Percentiles rank a stretch among this genome's conserved stretches.
Conservation (phyloP, 208 protist species). For the Wallacemonas sp. region DNA sequence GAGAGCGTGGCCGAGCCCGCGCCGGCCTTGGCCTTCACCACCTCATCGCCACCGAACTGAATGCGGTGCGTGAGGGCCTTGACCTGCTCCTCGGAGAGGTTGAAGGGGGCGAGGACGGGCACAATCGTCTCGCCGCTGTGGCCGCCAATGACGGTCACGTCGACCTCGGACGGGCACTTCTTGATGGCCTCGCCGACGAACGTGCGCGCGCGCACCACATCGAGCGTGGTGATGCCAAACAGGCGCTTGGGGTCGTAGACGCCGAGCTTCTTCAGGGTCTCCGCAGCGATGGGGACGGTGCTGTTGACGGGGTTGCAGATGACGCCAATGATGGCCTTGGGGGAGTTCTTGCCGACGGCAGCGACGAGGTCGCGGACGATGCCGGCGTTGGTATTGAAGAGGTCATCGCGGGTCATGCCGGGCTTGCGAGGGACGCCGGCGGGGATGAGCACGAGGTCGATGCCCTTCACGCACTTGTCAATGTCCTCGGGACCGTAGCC, state of each 20-base stretch:
- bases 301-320: slow-evolving; percentile 98
- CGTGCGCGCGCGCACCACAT: slow-evolving; percentile 90
- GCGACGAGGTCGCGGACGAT: slow-evolving; percentile 92
- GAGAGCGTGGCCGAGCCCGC: slow-evolving; percentile 96
- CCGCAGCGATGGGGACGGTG: slow-evolving; percentile 94
- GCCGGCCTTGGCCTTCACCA: slow-evolving; percentile 96
- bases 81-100: slow-evolving; percentile 40
- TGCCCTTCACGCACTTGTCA: slow-evolving; percentile 65
- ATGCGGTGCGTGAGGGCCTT: slow-evolving; percentile 73
- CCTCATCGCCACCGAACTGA: slow-evolving; percentile 95
- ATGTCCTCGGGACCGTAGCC: slow-evolving; percentile 74
- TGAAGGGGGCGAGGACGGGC: slow-evolving; percentile 66
- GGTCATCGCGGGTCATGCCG: slow-evolving; percentile 96
- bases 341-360: slow-evolving; percentile 79
- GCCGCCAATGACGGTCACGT: slow-evolving; percentile 94
- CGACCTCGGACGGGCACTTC: slow-evolving; percentile 43
- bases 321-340: slow-evolving; percentile 92
- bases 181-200: slow-evolving; percentile 86
- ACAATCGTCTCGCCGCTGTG: slow-evolving; percentile 96
- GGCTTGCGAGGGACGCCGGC: slow-evolving; percentile 97
- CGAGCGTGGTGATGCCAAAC: slow-evolving; percentile 93
- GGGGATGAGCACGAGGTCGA: slow-evolving; percentile 93
- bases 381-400: slow-evolving; percentile 96
- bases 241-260: slow-evolving; percentile 89
- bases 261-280: slow-evolving; percentile 91